Base-by-base conservation (phyloP, 73 alveolate species). In the Strombidium stylifer region DNA sequence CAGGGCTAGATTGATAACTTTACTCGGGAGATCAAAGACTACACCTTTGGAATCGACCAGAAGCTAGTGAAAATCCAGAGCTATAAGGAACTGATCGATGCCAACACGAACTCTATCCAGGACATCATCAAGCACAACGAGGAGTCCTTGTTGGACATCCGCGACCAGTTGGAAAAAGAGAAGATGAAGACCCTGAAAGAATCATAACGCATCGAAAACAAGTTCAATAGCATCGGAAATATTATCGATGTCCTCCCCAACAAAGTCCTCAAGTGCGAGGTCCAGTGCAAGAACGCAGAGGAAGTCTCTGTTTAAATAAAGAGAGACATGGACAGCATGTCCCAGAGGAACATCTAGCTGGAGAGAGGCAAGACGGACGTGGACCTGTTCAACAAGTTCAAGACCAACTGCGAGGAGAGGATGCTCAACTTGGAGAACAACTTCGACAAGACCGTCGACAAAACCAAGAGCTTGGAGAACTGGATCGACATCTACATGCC, bases 401-500 rank as follows among this genome's bases (percentile, higher is more conserved):
- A 20, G 42, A 60, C 37, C 19, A 1, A 3, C 1, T 16, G 37
- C 4, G 8, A 37, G 6, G 60, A 37, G 15, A 2, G 11, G 1
- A 2, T 60, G 10, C 16, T 19, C 15, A 3, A 12, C 1, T n/a
- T 40, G 23, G 6, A 16, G 11, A 14, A 2, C 3, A 60, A 60
- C 8, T 8, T 8, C 24, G 74, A 60, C 25, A 60, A 60, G 5
- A 16, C 1, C 23, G 42, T 18, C 23, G 42, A 60, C 19, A 8
- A 18, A 1, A 4, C 45, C 31, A 40, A 37, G 20, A 32, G 61
- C 2, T 24, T 60, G 14, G 74, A 60, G 31, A 60, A 60, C 21
- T 60, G 60, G 61, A 41, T 60, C n/a, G 74, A 60, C 37, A 60
- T 40, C 15, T 60, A 60, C 42, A 32, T 40, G 15, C 74, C 74